Evolutionary conservation across 2,329 filamentous ascomycete genomes (phyloP), one percentile per base, ranked within the genome.

Genomic region (Pseudogymnoascus sp.): DNA sequence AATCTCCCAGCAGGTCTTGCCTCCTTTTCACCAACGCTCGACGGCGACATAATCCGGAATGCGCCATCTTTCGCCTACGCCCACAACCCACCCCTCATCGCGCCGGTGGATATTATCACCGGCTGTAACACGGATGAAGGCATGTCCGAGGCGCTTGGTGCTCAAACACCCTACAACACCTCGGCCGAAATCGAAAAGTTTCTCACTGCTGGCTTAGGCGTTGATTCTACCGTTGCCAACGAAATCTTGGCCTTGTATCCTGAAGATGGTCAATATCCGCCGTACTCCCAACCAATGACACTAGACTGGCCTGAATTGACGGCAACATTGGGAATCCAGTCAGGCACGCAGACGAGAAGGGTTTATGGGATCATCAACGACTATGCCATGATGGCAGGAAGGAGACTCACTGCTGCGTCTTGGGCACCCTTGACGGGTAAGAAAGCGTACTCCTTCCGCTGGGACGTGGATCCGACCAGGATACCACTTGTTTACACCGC

Each of bases 71-170:
- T 79, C n/a, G 79, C 80, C n/a, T 88, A 84, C 84, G 71, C 77
- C 24, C 74, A 79, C 0, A 77, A 79, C 0, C 72, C 76, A 14
- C 82, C 80, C 71, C 78, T 86, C 67, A 78, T 79, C 65, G 77
- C 87, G 5, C 84, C 86, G 1, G 26, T 53, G 26, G 47, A 53
- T 8, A 80, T 91, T 59, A 75, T 91, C 59, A 89, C 86, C 0
- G 88, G 88, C 6, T 91, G 86, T 76, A 87, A 86, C 73, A 82
- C 84, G 35, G 85, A 90, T 69, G 88, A 91, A 72, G 88, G 87
- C n/a, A 80, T 84, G 0, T 53, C 47, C 16, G 47, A 31, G 47
- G 47, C 47, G 10, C 26, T 53, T 4, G 24, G 47, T 11, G 47
- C 47, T 8, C 47, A 53, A 53, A 53, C 47, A 14, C 47, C 47